A percentile compares a stretch with the other conserved stretches of the same genome.
Conservation (phyloP, 2,329 filamentous ascomycete genomes). For the Calonectria pteridis region DNA sequence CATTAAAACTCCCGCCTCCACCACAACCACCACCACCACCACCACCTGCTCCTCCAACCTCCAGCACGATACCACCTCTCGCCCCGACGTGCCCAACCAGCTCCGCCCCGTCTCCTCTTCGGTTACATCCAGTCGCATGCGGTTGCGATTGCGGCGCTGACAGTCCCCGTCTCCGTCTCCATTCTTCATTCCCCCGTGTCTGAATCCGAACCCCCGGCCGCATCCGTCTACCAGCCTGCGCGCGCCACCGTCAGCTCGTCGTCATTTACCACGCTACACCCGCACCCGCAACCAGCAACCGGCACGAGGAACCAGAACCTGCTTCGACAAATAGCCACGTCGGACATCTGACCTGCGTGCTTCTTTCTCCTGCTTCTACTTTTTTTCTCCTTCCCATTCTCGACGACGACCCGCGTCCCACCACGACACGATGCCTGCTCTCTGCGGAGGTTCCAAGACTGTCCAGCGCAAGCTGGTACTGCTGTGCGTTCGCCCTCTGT, state of each 20-base stretch:
- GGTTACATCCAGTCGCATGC: constrained; percentile 23
- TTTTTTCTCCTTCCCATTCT: not conserved
- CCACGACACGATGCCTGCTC: constrained; percentile 46
- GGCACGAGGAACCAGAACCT: not conserved
- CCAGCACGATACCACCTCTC: not conserved
- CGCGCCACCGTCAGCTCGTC: constrained; percentile 14
- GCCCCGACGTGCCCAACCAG: constrained; percentile 1
- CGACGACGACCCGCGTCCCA: constrained; percentile 23
- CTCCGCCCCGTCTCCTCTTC: not conserved
- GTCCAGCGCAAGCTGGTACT: constrained; percentile 97
- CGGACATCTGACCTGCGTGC: not conserved
- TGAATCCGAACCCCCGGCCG: constrained; percentile 11
- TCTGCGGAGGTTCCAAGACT: constrained; percentile 82
- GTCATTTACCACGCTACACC: constrained; percentile 15
- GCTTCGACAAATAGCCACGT: constrained; percentile 6
- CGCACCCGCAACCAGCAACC: constrained; percentile 11
- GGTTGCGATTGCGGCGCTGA: constrained; percentile 22
- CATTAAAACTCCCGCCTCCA: not conserved
- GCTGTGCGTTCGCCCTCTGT: constrained; percentile 65
- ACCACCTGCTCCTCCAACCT: constrained; percentile 1
- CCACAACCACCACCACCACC: not conserved
- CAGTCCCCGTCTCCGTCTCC: constrained; percentile 10
- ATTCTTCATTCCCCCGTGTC: constrained; percentile 16
- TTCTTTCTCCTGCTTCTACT: constrained; percentile 8
- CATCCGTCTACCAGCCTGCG: constrained; percentile 16